Percentiles rank a stretch among this genome's conserved stretches.
These are phyloP conservation scores for Periconia sp. DNA, from an alignment of 2,329 filamentous ascomycete genomes.

Conservation along the genomic window DNA sequence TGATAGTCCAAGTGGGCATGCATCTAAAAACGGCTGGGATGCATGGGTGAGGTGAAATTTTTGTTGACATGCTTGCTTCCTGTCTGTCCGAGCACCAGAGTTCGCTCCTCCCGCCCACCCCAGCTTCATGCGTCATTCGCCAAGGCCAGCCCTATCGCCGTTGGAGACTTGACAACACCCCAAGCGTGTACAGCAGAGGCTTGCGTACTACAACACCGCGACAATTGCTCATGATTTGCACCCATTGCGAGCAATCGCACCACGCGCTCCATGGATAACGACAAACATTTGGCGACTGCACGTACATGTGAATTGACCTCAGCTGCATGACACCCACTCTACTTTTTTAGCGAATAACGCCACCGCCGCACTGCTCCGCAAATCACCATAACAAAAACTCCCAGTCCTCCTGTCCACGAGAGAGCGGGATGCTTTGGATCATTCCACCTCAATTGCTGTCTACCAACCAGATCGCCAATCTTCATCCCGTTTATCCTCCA, in stretches of 20 bases:
- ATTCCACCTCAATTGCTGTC: background rate
- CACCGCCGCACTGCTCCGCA: slow-evolving; percentile 5
- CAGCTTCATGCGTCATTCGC: slow-evolving; percentile 2
- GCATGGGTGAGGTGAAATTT: slow-evolving; percentile 1
- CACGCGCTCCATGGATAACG: background rate
- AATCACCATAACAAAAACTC: slow-evolving; percentile 3
- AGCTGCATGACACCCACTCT: background rate
- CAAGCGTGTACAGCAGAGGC: background rate
- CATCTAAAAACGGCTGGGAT: background rate
- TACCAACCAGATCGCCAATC: background rate
- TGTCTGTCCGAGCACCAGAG: too few species aligned
- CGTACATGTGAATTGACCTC: background rate
- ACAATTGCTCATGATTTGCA: background rate
- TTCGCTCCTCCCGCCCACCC: too few species aligned
- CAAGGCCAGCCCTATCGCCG: slow-evolving; percentile 3
- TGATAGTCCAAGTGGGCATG: too few species aligned
- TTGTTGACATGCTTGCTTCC: background rate
- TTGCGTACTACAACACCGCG: too few species aligned
- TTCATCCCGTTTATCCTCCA: too few species aligned
- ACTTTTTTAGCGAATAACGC: slow-evolving; percentile 13
- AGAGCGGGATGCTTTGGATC: too few species aligned
- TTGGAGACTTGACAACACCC: background rate
- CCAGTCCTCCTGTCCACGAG: too few species aligned
- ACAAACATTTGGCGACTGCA: too few species aligned
- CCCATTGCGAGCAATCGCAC: slow-evolving; percentile 1